These are phyloP conservation scores for Ganoderma leucocontextum DNA, from an alignment of 1,284 basidiomycete genomes.

Conservation along the genomic window DNA sequence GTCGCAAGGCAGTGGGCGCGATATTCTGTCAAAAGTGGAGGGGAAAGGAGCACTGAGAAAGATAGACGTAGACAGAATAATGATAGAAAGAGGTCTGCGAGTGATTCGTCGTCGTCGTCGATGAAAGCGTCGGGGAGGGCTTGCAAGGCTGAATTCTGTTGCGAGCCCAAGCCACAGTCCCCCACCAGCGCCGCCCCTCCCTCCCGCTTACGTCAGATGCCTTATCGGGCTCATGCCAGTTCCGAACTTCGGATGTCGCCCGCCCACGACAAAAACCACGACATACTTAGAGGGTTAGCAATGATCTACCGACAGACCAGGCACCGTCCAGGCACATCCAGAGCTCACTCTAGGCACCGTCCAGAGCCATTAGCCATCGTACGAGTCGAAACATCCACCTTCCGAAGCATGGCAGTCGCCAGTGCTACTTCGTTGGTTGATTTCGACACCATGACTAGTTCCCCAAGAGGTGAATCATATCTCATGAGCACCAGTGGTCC, in stretches of 20 bases:
- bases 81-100: slow-evolving; percentile 10
- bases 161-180: slow-evolving; percentile 5
- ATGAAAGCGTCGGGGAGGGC: slow-evolving; percentile 5
- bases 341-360: neutral
- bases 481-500: too few relatives aligned
- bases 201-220: slow-evolving; percentile 3
- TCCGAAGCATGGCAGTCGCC: too few relatives aligned
- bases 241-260: neutral
- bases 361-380: neutral
- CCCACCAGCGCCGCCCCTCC: neutral
- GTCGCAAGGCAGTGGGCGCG: neutral
- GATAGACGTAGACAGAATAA: slow-evolving; percentile 8
- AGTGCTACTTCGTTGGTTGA: too few relatives aligned
- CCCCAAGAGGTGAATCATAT: too few relatives aligned
- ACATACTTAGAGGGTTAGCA: neutral
- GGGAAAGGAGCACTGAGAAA: neutral
- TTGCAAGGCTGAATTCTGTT: slow-evolving; percentile 11
- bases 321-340: slow-evolving; percentile 1
- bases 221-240: neutral
- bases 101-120: neutral
- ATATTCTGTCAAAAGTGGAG: slow-evolving; percentile 2
- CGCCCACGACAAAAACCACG: neutral
- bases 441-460: too few relatives aligned
- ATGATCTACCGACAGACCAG: slow-evolving; percentile 1
- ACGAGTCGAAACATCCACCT: neutral